Evolutionary conservation across 768 basidiomycete species (phyloP), one percentile per base, ranked within the genome.

Genomic region (Tricholoma furcatifolium): DNA sequence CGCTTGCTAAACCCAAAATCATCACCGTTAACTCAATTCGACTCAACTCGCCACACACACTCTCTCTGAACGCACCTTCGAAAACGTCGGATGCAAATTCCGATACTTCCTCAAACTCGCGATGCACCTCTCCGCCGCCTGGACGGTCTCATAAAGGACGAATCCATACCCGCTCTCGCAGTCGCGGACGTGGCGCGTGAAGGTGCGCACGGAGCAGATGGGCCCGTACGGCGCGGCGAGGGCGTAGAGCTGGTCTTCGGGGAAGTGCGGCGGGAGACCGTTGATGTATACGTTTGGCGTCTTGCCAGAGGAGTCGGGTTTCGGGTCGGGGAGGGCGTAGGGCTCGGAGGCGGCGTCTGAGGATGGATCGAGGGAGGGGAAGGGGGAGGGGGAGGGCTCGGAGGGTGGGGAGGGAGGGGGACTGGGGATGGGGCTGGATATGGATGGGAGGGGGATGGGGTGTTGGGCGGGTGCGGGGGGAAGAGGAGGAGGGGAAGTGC

Each of bases 281-380:
- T 93, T 93, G 71, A 93, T 91, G 65, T 93, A 93, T 0, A 93
- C 87, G 60, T 93, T 93, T 0, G 91, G 88, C 1, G 87, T 83
- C 63, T 77, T 79, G 49, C 69, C 60, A 0, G 56, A 24, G 14
- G 52, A 56, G 38, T 51, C 30, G 1, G 23, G 40, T 17, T 54
- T 47, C 7, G 44, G 27, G 35, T 53, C 54, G 6, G 41, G 30
- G n/a, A 46, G 34, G 18, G 38, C 14, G n/a, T n/a, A n/a, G n/a
- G n/a, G n/a, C n/a, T n/a, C n/a, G n/a, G n/a, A n/a, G n/a, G n/a
- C n/a, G n/a, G n/a, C 27, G 40, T 17, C 18, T 41, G 40, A n/a
- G 18, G 40, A 41, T 15, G 40, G 18, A 11, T 5, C 15, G 23
- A 18, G 18, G 41, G 20, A 21, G 4, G 18, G 17, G 41, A 12